Evolutionary conservation across 2,329 filamentous ascomycete genomes (phyloP).

Genomic region (Alternaria gansuensis): DNA sequence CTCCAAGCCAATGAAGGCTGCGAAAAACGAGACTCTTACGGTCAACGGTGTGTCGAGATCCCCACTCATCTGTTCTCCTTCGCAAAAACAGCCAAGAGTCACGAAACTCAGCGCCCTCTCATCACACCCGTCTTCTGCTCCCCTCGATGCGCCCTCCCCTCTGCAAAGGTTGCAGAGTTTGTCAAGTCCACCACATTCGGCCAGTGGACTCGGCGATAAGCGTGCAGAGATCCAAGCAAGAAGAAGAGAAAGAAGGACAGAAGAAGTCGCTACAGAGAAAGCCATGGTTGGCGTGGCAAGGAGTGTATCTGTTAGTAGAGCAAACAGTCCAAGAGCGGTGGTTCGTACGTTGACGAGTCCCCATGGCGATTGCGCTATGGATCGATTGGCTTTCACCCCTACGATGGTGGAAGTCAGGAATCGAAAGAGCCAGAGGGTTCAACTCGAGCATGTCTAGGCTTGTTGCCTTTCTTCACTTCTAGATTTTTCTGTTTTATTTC

Average conservation of each 20-base stretch:
- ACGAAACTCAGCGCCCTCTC: constrained; percentile 42
- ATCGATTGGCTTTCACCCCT: constrained; percentile 44
- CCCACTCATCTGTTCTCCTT: constrained; percentile 24
- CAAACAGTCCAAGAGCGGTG: constrained; percentile 36
- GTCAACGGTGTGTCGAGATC: constrained; percentile 6
- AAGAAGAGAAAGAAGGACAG: constrained; percentile 11
- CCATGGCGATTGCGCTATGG: constrained; percentile 36
- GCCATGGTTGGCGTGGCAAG: constrained; percentile 48
- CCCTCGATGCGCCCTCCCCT: constrained; percentile 35
- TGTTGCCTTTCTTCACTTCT: constrained; percentile 9
- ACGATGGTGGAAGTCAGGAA: constrained; percentile 51
- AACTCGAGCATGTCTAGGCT: constrained; percentile 46
- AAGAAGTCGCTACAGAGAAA: constrained; percentile 17
- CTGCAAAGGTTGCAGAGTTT: constrained; percentile 32
- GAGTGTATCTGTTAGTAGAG: constrained; percentile 44
- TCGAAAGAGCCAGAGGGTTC: constrained; percentile 48
- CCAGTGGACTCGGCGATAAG: constrained; percentile 27
- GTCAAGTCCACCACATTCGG: constrained; percentile 31
- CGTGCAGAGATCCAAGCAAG: constrained; percentile 19
- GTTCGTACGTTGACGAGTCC: constrained; percentile 23
- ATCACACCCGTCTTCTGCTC: constrained; percentile 43
- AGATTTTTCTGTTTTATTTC: constrained; percentile 2
- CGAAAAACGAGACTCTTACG: constrained; percentile 19
- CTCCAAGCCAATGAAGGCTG: constrained; percentile 29
- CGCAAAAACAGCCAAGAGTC: constrained; percentile 35